Evolutionary conservation across 208 protist species (phyloP).

Genomic region (Leishmania mexicana): DNA sequence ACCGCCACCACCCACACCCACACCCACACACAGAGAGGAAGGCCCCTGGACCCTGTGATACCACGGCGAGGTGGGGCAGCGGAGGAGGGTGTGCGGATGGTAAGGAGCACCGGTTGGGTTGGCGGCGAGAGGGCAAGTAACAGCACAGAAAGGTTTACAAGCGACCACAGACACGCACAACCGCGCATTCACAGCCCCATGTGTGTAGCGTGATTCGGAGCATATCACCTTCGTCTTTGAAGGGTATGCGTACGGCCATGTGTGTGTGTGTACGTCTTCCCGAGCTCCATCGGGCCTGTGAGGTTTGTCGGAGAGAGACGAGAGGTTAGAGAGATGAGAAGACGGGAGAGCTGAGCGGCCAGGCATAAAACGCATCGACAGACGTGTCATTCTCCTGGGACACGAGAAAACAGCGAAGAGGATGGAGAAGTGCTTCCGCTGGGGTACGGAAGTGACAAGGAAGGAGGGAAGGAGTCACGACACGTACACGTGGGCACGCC

Average conservation of each 20-base stretch:
- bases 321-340: not conserved
- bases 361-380: too few relatives aligned
- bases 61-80: too few relatives aligned
- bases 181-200: not conserved
- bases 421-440: too few relatives aligned
- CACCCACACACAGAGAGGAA: not conserved
- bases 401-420: not conserved
- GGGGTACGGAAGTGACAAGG: too few relatives aligned
- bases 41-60: too few relatives aligned
- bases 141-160: too few relatives aligned
- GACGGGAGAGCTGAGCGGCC: not conserved
- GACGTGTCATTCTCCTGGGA: too few relatives aligned
- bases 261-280: not conserved
- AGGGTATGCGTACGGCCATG: not conserved
- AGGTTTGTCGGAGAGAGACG: not conserved
- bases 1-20: not conserved
- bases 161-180: too few relatives aligned
- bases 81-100: not conserved
- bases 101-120: not conserved
- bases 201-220: not conserved
- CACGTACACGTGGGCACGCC: too few relatives aligned
- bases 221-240: not conserved
- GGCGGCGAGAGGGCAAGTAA: too few relatives aligned
- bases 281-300: not conserved
- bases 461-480: too few relatives aligned